Percentiles rank a stretch among this genome's conserved stretches.
phyloP scores from a whole-genome alignment of 805 yeast genomes.

The Yarrowia sp. region DNA sequence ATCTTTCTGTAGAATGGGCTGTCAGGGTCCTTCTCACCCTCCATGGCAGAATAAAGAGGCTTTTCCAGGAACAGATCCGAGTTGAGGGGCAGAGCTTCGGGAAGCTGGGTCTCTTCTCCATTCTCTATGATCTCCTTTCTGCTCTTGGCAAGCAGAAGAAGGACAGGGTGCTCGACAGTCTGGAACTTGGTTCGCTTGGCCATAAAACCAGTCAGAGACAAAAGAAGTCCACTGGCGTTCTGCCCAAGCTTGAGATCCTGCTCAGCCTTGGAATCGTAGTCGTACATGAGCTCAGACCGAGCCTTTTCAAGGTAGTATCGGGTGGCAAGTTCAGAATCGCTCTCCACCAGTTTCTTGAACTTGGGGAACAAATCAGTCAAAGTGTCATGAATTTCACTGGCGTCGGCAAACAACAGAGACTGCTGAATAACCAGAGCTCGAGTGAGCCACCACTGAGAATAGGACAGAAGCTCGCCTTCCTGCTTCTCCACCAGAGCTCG shows the following conservation, averaged over 20 bases:
- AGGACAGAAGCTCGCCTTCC: slow-evolving; percentile 40
- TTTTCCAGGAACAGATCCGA: slow-evolving; percentile 81
- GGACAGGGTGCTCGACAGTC: slow-evolving; percentile 69
- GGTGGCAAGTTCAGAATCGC: slow-evolving; percentile 51
- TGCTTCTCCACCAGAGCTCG: slow-evolving; percentile 51
- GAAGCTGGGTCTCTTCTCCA: slow-evolving; percentile 33
- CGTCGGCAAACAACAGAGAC: slow-evolving; percentile 45
- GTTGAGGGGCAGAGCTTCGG: slow-evolving; percentile 59
- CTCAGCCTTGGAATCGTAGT: slow-evolving; percentile 46
- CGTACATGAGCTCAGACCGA: slow-evolving; percentile 53
- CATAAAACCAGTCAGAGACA: slow-evolving; percentile 82
- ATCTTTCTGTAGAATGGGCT: slow-evolving; percentile 47
- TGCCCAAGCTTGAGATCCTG: slow-evolving; percentile 44
- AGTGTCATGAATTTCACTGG: slow-evolving; percentile 46
- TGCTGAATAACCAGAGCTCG: slow-evolving; percentile 51
- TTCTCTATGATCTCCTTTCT: slow-evolving; percentile 42
- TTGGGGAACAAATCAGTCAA: slow-evolving; percentile 41
- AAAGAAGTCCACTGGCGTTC: slow-evolving; percentile 64
- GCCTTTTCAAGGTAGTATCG: slow-evolving; percentile 71
- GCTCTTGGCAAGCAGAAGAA: slow-evolving; percentile 74
- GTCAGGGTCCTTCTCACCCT: slow-evolving; percentile 18
- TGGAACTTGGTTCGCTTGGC: slow-evolving; percentile 90
- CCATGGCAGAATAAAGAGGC: slow-evolving; percentile 61
- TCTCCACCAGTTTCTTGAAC: slow-evolving; percentile 31
- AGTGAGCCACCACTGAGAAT: slow-evolving; percentile 48